Base-by-base conservation (phyloP, 1,139 yeast genomes). In the Lodderomyces pseudojiufengensis region DNA sequence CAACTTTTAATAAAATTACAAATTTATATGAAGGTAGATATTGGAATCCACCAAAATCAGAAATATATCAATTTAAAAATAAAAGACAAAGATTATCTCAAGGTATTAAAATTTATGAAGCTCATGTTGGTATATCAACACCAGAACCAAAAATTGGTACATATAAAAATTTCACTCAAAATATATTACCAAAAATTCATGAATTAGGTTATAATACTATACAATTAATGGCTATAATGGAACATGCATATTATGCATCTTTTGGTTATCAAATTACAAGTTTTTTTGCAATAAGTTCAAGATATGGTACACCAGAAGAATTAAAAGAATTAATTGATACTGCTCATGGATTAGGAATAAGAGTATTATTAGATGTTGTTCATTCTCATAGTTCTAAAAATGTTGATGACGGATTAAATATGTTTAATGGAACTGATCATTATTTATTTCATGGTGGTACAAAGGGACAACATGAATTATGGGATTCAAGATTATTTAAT, bases 161-260 rank as follows among this genome's bases (percentile, higher is more conserved):
- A 10, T 92, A 90, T 59, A 79, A 77, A 48, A 94, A 92, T 55
- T 92, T 92, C 57, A 84, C 96, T 15, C 47, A 65, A 32, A 80
- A 85, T 45, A 71, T 88, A 12, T 70, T 92, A 43, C 98, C 98
- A n/a, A 71, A 84, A 31, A 85, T 92, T 49, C 78, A 78, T 50
- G 75, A 80, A 45, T 70, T 90, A 44, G 97, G 97, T 16, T 92
- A 92, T 59, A 87, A 92, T 55, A 81, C 95, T 6, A 84, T 92
- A 49, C 98, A 92, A 61, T 71, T 92, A 53, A 92, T 92, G 98
- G 97, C 98, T 0, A 75, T 92, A 35, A 92, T 92, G 98, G 98
- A 92, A 59, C 98, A 92, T 57, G 97, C 98, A 1, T 92, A 92
- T 59, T 92, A 92, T 56, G 98, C 97, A 1, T 86, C 95, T 1